Evolutionary conservation across 2,329 filamentous ascomycete species (phyloP), one percentile per base, ranked within the genome.

Genomic region (Nannizziopsis barbatae): DNA sequence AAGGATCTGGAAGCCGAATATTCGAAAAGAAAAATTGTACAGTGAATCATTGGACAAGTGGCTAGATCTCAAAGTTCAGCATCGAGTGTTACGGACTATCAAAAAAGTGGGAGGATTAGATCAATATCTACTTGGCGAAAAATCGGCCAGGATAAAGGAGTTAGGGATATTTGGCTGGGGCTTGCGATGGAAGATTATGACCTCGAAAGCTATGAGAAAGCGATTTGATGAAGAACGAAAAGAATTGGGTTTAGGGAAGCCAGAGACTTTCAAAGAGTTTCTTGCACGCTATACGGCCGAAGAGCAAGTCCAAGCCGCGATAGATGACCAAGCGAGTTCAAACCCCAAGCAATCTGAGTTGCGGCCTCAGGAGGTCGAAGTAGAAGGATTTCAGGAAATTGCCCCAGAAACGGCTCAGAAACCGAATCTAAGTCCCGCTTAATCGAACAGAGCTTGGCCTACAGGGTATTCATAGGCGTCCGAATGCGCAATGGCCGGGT

Each of bases 161-260:
- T 73, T 98, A 50, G 92, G 92, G 4, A 80, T 90, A 45, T 83
- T 83, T 55, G 92, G 92, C 5, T 98, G 92, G 92, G 79, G 82
- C 58, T 70, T 98, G 60, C 75, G 92, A 55, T 95, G 88, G 85
- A 77, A 85, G 53, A 73, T 98, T 52, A 87, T 95, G 82, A 86
- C 90, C 70, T 88, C 81, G 3, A 70, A 73, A 1, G 68, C 70
- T 15, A 76, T 93, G 44, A 79, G 81, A 63, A 75, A 76, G 56
- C 72, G 77, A 55, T 85, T 88, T 61, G 75, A 75, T 37, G 63
- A 69, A 43, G 75, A 95, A 70, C 73, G 87, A 52, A 68, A 72
- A 50, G 70, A 70, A 15, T 64, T 92, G 43, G 85, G 86, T 0
- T 61, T 95, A 50, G 70, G 74, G 18, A 68, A 71, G 47, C 65